Evolutionary conservation across 164 flowering plant genomes (phyloP).

Genomic region (Brasenia schreberi): DNA sequence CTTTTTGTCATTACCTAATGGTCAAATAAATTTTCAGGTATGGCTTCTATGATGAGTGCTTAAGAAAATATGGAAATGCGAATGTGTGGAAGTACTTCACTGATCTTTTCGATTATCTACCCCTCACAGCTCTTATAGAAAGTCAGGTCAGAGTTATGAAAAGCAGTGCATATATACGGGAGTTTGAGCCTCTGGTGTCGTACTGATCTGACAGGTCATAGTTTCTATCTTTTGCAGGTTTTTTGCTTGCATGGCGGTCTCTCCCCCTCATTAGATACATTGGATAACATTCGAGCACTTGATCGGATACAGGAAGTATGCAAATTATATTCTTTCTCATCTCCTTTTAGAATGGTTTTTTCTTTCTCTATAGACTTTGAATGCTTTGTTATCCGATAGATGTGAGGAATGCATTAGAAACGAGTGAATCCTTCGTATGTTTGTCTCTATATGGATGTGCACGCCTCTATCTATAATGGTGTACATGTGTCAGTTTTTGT

Average conservation of each 20-base stretch:
- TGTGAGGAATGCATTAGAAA: no score
- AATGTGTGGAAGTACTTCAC: slow-evolving; percentile 43
- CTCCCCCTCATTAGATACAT: slow-evolving; percentile 36
- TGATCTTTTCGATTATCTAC: slow-evolving; percentile 39
- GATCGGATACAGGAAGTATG: slow-evolving; percentile 40
- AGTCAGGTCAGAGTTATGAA: slow-evolving; percentile 18
- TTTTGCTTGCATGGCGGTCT: slow-evolving; percentile 41
- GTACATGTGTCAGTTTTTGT: no score
- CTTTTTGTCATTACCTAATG: no score
- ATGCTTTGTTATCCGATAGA: no score
- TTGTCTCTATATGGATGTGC: no score
- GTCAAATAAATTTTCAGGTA: slow-evolving; percentile 16
- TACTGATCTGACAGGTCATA: neutral
- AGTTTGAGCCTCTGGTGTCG: no score
- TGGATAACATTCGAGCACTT: slow-evolving; percentile 29
- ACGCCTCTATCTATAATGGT: neutral
- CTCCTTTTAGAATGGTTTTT: no score
- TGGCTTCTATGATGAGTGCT: slow-evolving; percentile 37
- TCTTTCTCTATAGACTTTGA: no score
- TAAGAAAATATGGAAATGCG: slow-evolving; percentile 43
- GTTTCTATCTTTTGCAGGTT: slow-evolving; percentile 12
- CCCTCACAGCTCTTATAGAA: slow-evolving; percentile 37
- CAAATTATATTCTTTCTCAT: neutral
- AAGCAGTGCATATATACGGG: no score
- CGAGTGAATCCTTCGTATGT: no score